A percentile compares a stretch with the other conserved stretches of the same genome.
phyloP scores from a whole-genome alignment of 208 protist genomes.

The Leishmania arabica region DNA sequence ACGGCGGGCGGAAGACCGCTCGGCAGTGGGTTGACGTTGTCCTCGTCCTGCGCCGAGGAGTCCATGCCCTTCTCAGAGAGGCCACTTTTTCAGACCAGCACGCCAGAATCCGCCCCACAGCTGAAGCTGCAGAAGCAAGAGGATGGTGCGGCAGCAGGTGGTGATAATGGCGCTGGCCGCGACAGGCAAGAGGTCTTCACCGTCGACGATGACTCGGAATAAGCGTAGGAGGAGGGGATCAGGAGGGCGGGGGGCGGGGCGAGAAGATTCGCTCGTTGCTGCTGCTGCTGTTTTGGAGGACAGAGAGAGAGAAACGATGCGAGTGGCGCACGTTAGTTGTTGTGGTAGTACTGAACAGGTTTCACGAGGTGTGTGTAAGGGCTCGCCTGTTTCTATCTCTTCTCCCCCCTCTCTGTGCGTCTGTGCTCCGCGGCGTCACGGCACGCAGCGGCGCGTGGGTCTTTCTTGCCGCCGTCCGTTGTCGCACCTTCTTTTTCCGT shows the following conservation, averaged over 20 bases:
- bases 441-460: background rate
- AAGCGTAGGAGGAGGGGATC: background rate
- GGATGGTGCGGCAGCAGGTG: slow-evolving; percentile 3
- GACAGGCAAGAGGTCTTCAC: slow-evolving; percentile 12
- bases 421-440: background rate
- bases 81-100: slow-evolving; percentile 12
- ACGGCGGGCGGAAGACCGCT: background rate
- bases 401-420: background rate
- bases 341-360: background rate
- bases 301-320: no score
- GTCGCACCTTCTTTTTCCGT: background rate
- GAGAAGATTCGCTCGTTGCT: background rate
- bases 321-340: no score
- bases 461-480: background rate
- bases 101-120: background rate
- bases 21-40: slow-evolving; percentile 1
- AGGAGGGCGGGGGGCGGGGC: no score
- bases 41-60: slow-evolving; percentile 14
- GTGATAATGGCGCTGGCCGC: background rate
- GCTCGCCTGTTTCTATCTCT: background rate
- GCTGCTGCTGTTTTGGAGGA: no score
- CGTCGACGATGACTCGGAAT: slow-evolving; percentile 9
- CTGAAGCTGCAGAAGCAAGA: background rate
- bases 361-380: background rate
- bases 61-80: slow-evolving; percentile 32